Evolutionary conservation across 768 basidiomycete genomes (phyloP), one percentile per base, ranked within the genome.

Genomic region (Pisolithus microcarpus): DNA sequence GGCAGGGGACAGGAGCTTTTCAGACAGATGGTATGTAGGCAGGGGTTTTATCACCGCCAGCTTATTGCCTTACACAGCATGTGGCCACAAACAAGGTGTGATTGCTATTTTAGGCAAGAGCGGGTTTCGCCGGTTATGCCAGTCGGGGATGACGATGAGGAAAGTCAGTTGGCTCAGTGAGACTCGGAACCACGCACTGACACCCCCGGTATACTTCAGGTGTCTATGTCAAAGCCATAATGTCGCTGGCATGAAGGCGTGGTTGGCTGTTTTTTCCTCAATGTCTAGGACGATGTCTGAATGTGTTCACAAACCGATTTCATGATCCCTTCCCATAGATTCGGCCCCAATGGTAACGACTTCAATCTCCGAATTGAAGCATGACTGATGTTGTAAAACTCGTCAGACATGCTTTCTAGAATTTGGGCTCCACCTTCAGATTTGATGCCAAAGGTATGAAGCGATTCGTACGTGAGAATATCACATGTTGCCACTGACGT

Each of bases 341-440:
- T 23, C 21, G 10, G 40, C 9, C 21, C 40, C 13, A 16, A 4
- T 11, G 9, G 23, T 44, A 8, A 10, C 18, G 18, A 40, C 34
- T 34, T 34, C 39, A 40, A 40, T 18, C 39, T 40, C 39, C 39
- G 39, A 18, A 18, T n/a, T 30, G 30, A 40, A 39, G 38, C 21
- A 38, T 15, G 7, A 38, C n/a, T 19, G 38, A 11, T 40, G 39
- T 11, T 40, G 39, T 40, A 40, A 23, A 23, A 40, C n/a, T 40
- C 21, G 39, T 18, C 39, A 40, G 21, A 21, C 39, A 19, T 10
- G 38, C 11, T 39, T 26, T 26, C 15, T 18, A 21, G 39, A 40
- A 40, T 40, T 21, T 11, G n/a, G n/a, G 62, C 30, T 7, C 39
- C 28, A 36, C 43, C 8, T 40, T 31, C 51, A 42, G 44, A 38